These are phyloP conservation scores for Peronospora destructor DNA, from an alignment of 352 stramenopile species.

Conservation along the genomic window DNA sequence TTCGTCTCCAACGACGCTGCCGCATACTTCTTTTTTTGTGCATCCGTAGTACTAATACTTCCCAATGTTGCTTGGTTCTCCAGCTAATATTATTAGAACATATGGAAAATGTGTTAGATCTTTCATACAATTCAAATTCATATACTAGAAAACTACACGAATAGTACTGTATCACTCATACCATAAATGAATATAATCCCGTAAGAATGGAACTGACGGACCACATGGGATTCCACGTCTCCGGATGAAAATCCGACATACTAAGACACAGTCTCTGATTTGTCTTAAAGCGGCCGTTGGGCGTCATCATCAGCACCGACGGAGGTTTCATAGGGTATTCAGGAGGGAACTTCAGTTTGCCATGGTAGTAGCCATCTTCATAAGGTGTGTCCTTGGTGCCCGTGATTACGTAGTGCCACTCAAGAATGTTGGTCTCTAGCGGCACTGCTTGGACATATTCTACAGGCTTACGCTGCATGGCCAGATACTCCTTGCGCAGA, in stretches of 20 bases:
- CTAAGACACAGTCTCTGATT: slow-evolving; percentile 91
- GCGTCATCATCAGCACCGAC: slow-evolving; percentile 92
- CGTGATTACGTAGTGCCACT: slow-evolving; percentile 94
- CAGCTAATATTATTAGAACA: slow-evolving; percentile 18
- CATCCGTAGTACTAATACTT: slow-evolving; percentile 81
- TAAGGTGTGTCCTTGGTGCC: slow-evolving; percentile 68
- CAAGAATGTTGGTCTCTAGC: slow-evolving; percentile 90
- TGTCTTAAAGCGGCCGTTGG: slow-evolving; percentile 92
- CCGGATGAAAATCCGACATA: slow-evolving; percentile 94
- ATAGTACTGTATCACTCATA: slow-evolving; percentile 15
- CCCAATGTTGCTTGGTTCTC: slow-evolving; percentile 83
- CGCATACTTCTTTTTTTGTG: slow-evolving; percentile 80
- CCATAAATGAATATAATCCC: slow-evolving; percentile 94
- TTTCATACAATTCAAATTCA: slow-evolving; percentile 7
- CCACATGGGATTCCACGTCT: slow-evolving; percentile 96
- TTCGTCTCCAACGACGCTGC: slow-evolving; percentile 76
- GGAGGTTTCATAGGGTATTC: slow-evolving; percentile 95
- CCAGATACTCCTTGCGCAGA: slow-evolving; percentile 89
- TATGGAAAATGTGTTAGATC: background rate
- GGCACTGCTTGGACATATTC: slow-evolving; percentile 87
- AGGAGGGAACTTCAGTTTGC: slow-evolving; percentile 89
- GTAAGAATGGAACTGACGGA: slow-evolving; percentile 93
- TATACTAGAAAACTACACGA: background rate
- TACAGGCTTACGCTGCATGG: slow-evolving; percentile 86
- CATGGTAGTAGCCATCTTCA: slow-evolving; percentile 88